Evolutionary conservation across 495 filamentous ascomycete species (phyloP), one percentile per base, ranked within the genome.

Genomic region (Aspergillus taichungensis): DNA sequence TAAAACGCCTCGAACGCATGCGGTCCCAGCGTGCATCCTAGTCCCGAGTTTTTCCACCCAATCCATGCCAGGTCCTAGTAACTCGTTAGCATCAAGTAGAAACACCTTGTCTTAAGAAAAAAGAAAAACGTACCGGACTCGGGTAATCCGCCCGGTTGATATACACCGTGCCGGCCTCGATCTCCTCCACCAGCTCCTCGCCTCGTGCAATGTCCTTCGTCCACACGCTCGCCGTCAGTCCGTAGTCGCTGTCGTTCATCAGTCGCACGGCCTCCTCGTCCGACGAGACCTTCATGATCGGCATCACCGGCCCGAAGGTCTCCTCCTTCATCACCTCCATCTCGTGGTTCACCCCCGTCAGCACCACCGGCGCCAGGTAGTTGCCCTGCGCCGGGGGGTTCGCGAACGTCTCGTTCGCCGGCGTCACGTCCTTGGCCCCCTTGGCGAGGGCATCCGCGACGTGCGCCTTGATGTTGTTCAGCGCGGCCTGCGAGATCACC

Each of bases 201-300:
- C 84, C 94, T 49, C 71, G 78, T 5, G 64, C 72, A 3, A 82
- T 76, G 54, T 97, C 89, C 60, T 94, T 95, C 12, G 92, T 96
- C 92, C 92, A 98, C 33, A 98, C 88, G 56, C 88, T 95, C n/a
- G 88, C 91, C 2, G 94, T 96, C 43, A 98, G 72, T 2, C 92
- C 92, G 57, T 92, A 94, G 44, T 95, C 80, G 62, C 85, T 91
- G 53, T 96, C 89, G 52, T 98, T 98, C 88, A 97, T 96, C 39
- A 94, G 61, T 31, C 68, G 52, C 34, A 97, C 66, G 2, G 92
- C 94, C 59, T 96, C 87, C 10, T 76, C 77, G 47, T 98, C 92
- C 45, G 72, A 68, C 40, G 82, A 77, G 27, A 97, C 92, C 59
- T 87, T 91, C 87, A 92, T 92, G 6, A 98, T 79, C 6, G 92